Evolutionary conservation across 1,284 basidiomycete genomes (phyloP), one percentile per base, ranked within the genome.

Genomic region (Heterobasidion irregulare): DNA sequence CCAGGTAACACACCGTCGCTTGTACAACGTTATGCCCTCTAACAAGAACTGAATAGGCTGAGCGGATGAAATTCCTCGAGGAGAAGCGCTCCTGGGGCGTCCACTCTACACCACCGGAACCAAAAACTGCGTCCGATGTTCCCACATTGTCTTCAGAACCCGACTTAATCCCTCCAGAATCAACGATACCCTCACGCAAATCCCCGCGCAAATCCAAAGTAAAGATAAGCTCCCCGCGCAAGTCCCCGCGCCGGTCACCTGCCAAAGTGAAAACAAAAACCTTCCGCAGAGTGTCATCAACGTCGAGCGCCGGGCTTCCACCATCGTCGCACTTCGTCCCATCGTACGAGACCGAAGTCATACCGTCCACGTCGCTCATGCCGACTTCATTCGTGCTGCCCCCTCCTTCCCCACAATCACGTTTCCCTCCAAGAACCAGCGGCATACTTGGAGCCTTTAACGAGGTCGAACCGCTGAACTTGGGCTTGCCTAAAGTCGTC

Each of bases 301-400:
- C 70, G 38, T 32, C 55, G 60, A 38, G 66, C 60, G 47, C 72
- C 63, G 52, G 59, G 13, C 48, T 58, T n/a, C 49, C 48, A 44
- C 47, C 53, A 16, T 18, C 53, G 16, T 47, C 58, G 16, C 53
- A 58, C 65, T 63, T 79, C 15, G 72, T 78, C 38, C 76, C 82
- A 36, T 71, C 83, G 0, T 85, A 78, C 58, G 84, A 88, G 65
- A 88, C 85, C 32, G 85, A 89, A 63, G 76, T 85, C 15, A 73
- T 83, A 19, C 77, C 78, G n/a, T 70, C 74, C 36, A 64, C 66
- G 6, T 75, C 26, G 66, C 82, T 59, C 36, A 72, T 84, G 26
- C 77, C 84, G 1, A 82, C 77, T 4, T 75, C 82, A 15, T 89
- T 89, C 58, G 80, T 84, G 2, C 75, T 89, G 1, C 86, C 86